Evolutionary conservation across 1,284 basidiomycete species (phyloP).

Genomic region (Rhodotorula glutinis): DNA sequence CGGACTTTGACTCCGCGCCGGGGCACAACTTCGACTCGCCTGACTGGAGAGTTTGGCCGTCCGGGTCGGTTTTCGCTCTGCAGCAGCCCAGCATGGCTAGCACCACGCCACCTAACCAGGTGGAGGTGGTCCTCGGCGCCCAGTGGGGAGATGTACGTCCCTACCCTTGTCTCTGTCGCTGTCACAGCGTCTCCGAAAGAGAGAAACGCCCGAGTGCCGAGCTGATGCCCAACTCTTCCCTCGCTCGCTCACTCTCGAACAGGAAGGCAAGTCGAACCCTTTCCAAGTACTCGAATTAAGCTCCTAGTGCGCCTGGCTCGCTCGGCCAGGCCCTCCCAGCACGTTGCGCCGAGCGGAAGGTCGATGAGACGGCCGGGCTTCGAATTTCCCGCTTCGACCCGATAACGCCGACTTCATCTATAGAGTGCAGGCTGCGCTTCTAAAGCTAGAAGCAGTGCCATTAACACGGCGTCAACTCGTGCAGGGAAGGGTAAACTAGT

Average conservation of each 20-base stretch:
- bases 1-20: too few relatives aligned
- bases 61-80: neutral
- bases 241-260: neutral
- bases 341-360: too few relatives aligned
- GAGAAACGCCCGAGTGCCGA: neutral
- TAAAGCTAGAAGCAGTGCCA: too few relatives aligned
- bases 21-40: too few relatives aligned
- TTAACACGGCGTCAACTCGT: too few relatives aligned
- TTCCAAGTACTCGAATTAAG: too few relatives aligned
- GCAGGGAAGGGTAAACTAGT: slow-evolving; percentile 85
- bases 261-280: slow-evolving; percentile 23
- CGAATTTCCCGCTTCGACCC: too few relatives aligned
- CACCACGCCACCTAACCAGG: slow-evolving; percentile 13
- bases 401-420: too few relatives aligned
- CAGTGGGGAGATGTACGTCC: slow-evolving; percentile 78
- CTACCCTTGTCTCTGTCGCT: neutral
- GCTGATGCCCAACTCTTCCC: neutral
- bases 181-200: neutral
- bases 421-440: too few relatives aligned
- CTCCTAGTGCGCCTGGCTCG: too few relatives aligned
- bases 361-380: too few relatives aligned
- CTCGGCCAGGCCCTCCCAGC: neutral
- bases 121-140: slow-evolving; percentile 36
- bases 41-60: too few relatives aligned
- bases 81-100: slow-evolving; percentile 1